Evolutionary conservation across 176 grass and related monocot species (phyloP).

Genomic region (Rhynchospora tenuis): DNA sequence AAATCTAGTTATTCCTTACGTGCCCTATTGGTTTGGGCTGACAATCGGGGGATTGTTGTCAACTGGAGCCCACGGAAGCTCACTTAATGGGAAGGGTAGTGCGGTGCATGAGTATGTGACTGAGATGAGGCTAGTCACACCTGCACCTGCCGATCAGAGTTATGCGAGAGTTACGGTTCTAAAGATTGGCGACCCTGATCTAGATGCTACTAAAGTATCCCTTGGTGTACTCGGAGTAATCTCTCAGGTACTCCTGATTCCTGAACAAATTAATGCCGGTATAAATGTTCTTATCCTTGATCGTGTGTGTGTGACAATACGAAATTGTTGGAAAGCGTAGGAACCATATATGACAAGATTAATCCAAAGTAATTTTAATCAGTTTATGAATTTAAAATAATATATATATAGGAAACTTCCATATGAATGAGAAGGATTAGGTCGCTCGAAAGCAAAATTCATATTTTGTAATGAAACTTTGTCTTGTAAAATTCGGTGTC

Average conservation of each 20-base stretch:
- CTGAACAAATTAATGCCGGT: not conserved
- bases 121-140: conserved; percentile 47
- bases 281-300: not conserved
- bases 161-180: conserved; percentile 38
- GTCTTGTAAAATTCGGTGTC: not conserved
- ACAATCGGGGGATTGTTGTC: conserved; percentile 47
- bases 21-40: conserved; percentile 50
- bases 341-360: not conserved
- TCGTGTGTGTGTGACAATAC: not conserved
- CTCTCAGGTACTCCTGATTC: conserved; percentile 28
- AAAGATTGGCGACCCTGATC: conserved; percentile 19
- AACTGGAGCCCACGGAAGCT: conserved; percentile 73
- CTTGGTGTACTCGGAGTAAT: conserved; percentile 42
- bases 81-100: conserved; percentile 38
- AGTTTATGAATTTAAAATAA: not conserved
- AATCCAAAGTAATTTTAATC: not conserved
- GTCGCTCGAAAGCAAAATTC: not conserved
- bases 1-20: conserved; percentile 35
- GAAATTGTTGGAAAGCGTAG: not conserved
- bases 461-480: not conserved
- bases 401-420: not conserved
- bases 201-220: conserved; percentile 56
- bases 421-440: not conserved
- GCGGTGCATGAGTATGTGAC: conserved; percentile 57
- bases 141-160: conserved; percentile 27